Base-by-base conservation (phyloP, 2,329 filamentous ascomycete genomes). In the Tolypocladium ophioglossoides region DNA sequence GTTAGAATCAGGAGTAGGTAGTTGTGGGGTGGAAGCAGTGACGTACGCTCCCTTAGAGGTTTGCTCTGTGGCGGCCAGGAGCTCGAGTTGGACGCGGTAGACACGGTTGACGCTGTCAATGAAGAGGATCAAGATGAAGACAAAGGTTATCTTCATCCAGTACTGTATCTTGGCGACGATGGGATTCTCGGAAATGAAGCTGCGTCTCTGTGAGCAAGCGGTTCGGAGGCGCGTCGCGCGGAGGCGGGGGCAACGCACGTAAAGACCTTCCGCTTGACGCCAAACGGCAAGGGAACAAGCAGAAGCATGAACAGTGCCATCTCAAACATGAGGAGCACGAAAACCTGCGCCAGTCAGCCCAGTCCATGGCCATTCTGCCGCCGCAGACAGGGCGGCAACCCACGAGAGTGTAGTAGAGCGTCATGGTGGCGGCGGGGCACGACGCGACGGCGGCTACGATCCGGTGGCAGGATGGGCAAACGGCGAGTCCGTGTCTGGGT, bases 71-170 rank as follows among this genome's bases (percentile, higher is more conserved):
- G 88, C 86, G 52, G 84, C 78, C 49, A 84, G 77, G 55, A 97
- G 79, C 75, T 99, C 94, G 59, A 94, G 74, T 75, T 97, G 92
- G 54, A 99, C 94, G 58, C 94, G 89, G 73, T 96, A 99, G 66
- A 99, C 94, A 60, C 94, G 89, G 68, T 86, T 85, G 71, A 97
- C 91, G 68, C 91, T 96, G 76, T 99, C 94, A 65, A 97, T 83
- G 75, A 99, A 99, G 61, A 99, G 86, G 60, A 99, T 96, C 56
- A 97, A 79, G 66, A 99, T 97, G 77, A 99, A 99, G 69, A 99
- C 92, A 70, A 99, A 99, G 2, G 91, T 96, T 55, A 99, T 99
- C 82, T 96, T 97, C 76, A 99, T 80, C 65, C 91, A 92, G 77
- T 99, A 96, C 78, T 97, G 92, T 60, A 97, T 71, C 72, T 97